Percentiles rank a stretch among this genome's conserved stretches.
Evolutionary conservation across 108 stramenopile genomes (phyloP).

Genomic region (Parmales sp.): DNA sequence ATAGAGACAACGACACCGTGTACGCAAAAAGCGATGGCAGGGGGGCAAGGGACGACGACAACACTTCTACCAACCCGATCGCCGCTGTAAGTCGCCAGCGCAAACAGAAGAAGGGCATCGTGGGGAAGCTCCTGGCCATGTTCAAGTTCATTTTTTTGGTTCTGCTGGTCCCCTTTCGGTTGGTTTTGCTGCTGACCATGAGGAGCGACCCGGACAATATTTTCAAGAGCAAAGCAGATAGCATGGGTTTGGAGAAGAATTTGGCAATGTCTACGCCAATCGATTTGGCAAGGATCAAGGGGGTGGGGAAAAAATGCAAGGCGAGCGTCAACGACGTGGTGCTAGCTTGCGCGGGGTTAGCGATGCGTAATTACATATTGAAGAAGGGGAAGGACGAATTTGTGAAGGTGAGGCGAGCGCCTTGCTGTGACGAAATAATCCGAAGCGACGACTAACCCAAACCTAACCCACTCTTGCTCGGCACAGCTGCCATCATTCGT

Average conservation of each 20-base stretch:
- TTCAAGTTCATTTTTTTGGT: neutral
- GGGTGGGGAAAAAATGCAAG: neutral
- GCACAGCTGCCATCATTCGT: neutral
- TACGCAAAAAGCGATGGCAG: too few species aligned
- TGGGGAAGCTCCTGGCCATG: neutral
- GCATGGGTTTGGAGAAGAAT: neutral
- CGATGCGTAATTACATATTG: neutral
- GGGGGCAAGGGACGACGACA: too few species aligned
- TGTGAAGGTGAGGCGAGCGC: too few species aligned
- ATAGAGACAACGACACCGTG: too few species aligned
- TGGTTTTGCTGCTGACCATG: neutral
- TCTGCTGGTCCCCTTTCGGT: neutral
- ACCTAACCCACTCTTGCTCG: too few species aligned
- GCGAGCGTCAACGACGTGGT: slow-evolving; percentile 1
- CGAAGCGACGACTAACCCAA: too few species aligned
- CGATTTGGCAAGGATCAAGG: neutral
- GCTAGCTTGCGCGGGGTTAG: neutral
- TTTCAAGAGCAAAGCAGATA: neutral
- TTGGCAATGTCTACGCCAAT: neutral
- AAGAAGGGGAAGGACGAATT: neutral
- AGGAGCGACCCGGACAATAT: neutral
- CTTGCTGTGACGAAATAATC: too few species aligned
- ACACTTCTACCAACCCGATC: too few species aligned
- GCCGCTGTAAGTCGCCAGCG: too few species aligned
- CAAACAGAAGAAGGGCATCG: neutral